Evolutionary conservation across 768 basidiomycete species (phyloP).

Genomic region (Tylopilus intermedius): DNA sequence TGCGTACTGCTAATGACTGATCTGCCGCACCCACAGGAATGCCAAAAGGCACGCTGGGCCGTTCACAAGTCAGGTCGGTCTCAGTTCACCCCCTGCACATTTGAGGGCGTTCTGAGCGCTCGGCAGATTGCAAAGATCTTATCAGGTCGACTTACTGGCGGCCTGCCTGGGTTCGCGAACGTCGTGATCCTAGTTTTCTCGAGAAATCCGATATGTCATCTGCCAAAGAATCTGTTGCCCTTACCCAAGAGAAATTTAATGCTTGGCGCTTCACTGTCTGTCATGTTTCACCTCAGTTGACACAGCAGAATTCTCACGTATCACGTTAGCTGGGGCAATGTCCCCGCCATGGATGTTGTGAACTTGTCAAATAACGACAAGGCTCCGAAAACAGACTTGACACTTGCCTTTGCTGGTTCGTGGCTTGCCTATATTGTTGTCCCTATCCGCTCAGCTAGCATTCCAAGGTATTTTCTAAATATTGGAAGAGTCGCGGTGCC

Average conservation of each 20-base stretch:
- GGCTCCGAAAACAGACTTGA: constrained; percentile 12
- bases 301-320: neutral
- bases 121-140: constrained; percentile 22
- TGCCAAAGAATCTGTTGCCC: constrained; percentile 7
- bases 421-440: neutral
- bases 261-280: constrained; percentile 24
- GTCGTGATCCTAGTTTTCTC: constrained; percentile 21
- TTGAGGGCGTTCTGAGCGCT: neutral
- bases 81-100: neutral
- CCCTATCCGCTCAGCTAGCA: neutral
- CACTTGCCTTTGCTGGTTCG: constrained; percentile 25
- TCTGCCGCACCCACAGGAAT: constrained; percentile 26
- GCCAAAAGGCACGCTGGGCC: constrained; percentile 40
- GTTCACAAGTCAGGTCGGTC: constrained; percentile 34
- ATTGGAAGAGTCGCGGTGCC: constrained; percentile 28
- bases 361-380: constrained; percentile 24
- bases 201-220: constrained; percentile 1
- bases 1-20: neutral
- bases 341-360: constrained; percentile 32
- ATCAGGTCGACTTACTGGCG: constrained; percentile 20
- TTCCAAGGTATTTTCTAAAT: constrained; percentile 33
- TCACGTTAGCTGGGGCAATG: constrained; percentile 30
- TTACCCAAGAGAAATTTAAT: constrained; percentile 22
- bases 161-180: constrained; percentile 21
- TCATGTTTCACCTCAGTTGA: neutral